Percentiles rank a stretch among this genome's conserved stretches.
Evolutionary conservation across 2,329 filamentous ascomycete genomes (phyloP).

Genomic region (Phialemoniopsis sp.): DNA sequence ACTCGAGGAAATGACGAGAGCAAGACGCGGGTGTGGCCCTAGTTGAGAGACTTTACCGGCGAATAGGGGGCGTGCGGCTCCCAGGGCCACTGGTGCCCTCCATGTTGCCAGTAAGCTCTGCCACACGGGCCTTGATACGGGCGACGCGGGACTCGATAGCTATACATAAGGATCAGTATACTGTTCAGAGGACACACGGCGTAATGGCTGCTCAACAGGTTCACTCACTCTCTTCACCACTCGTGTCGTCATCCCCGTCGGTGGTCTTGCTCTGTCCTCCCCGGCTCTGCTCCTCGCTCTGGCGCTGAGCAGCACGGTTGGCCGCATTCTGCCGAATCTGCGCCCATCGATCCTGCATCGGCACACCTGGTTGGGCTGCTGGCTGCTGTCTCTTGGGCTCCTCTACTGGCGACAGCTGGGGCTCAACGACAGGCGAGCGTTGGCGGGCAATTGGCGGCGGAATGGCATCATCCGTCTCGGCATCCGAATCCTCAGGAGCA

Average conservation of each 20-base stretch:
- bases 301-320: constrained; percentile 64
- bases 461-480: constrained; percentile 42
- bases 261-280: constrained; percentile 51
- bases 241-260: constrained; percentile 81
- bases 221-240: constrained; percentile 85
- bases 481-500: constrained; percentile 49
- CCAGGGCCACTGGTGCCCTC: constrained; percentile 46
- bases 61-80: constrained; percentile 23
- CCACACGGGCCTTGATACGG: constrained; percentile 95
- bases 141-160: constrained; percentile 95
- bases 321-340: constrained; percentile 95
- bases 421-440: constrained; percentile 17
- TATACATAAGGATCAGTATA: constrained; percentile 25
- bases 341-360: constrained; percentile 79
- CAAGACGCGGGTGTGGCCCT: background rate
- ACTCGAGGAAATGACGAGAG: constrained; percentile 4
- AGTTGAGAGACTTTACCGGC: constrained; percentile 18
- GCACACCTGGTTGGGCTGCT: constrained; percentile 19
- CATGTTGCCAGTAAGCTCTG: constrained; percentile 85
- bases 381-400: constrained; percentile 24
- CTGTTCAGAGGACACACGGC: constrained; percentile 1
- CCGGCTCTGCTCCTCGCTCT: constrained; percentile 61
- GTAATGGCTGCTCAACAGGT: background rate
- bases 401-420: constrained; percentile 15
- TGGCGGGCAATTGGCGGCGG: constrained; percentile 49